Conservation (phyloP, 2,329 filamentous ascomycete species). For the Cladorrhinum sp. region DNA sequence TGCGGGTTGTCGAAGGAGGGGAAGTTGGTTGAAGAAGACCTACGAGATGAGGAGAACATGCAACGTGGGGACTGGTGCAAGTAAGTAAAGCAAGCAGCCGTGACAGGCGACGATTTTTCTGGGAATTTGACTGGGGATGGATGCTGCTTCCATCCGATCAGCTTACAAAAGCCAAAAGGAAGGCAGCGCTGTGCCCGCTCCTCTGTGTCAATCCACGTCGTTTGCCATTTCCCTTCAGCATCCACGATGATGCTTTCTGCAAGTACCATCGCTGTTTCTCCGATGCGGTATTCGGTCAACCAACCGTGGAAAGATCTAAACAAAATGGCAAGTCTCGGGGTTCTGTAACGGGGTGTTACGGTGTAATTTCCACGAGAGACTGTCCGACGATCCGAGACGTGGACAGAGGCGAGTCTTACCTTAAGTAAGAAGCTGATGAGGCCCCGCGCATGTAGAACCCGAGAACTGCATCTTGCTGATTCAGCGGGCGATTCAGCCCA, state of each 20-base stretch:
- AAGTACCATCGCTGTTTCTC: neutral
- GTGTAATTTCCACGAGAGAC: neutral
- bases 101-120: neutral
- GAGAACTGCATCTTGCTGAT: neutral
- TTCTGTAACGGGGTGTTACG: neutral
- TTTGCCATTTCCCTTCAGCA: neutral
- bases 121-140: neutral
- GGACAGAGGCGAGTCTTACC: neutral
- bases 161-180: neutral
- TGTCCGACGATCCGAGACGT: neutral
- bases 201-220: neutral
- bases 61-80: neutral
- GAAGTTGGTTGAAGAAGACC: neutral
- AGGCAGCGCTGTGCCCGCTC: neutral
- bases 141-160: neutral
- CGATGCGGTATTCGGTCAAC: neutral
- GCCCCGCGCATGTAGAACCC: neutral
- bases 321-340: neutral
- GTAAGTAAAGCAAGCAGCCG: neutral
- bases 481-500: neutral
- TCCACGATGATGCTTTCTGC: neutral
- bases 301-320: neutral
- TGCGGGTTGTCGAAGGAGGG: neutral
- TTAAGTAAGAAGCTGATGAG: neutral
- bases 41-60: neutral